Evolutionary conservation across 176 grass and related monocot species (phyloP).

Genomic region (Zea mays): Zm-B73-REFERENCE-NAM-5.0 NC_050104.1:99509001-99509500

Average conservation of each 20-base stretch:
- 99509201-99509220: constrained; percentile 91
- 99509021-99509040: neutral
- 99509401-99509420: constrained; percentile 96
- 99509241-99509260: constrained; percentile 94
- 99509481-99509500: constrained; percentile 98
- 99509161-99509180: constrained; percentile 95
- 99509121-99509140: neutral
- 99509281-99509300: constrained; percentile 91
- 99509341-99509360: constrained; percentile 75
- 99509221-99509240: constrained; percentile 96
- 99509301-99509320: constrained; percentile 92
- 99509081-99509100: neutral
- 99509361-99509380: constrained; percentile 88
- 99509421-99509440: constrained; percentile 89
- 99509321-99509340: constrained; percentile 97
- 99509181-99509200: constrained; percentile 93
- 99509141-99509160: constrained; percentile 63
- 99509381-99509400: constrained; percentile 94
- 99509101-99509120: neutral
- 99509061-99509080: neutral
- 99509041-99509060: neutral
- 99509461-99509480: constrained; percentile 88
- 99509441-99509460: constrained; percentile 90
- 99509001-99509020: constrained; percentile 39
- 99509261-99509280: constrained; percentile 95